phyloP scores from a whole-genome alignment of 2,329 filamentous ascomycete genomes.

The Dactylellina sp. region DNA sequence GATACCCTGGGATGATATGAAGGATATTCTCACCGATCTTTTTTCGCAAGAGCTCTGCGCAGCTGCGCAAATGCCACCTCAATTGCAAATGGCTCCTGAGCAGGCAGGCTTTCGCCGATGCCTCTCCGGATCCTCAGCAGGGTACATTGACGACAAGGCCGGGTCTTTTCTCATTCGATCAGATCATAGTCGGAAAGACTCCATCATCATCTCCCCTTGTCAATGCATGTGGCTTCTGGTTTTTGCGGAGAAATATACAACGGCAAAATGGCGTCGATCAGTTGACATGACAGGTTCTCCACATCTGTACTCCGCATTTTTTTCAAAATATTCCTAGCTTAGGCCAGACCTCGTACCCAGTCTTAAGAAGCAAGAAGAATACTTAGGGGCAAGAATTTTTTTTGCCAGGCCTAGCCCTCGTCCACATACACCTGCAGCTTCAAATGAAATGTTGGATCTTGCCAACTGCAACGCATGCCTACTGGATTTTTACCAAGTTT shows the following conservation, averaged over 20 bases:
- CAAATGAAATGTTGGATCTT: constrained; percentile 46
- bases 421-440: constrained; percentile 15
- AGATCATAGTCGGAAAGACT: constrained; percentile 44
- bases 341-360: too few relatives aligned
- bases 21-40: constrained; percentile 22
- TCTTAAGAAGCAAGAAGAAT: neutral
- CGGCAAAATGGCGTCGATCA: constrained; percentile 39
- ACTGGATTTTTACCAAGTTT: constrained; percentile 1
- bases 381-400: constrained; percentile 7
- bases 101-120: constrained; percentile 22
- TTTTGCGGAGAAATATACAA: constrained; percentile 20
- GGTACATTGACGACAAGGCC: constrained; percentile 16
- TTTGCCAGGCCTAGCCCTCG: constrained; percentile 19
- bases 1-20: constrained; percentile 32
- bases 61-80: neutral
- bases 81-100: neutral
- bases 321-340: too few relatives aligned
- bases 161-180: neutral
- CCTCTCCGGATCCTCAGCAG: constrained; percentile 47
- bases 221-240: neutral
- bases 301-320: constrained; percentile 47
- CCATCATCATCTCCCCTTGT: constrained; percentile 17
- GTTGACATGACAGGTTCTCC: constrained; percentile 44
- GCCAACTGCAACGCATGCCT: constrained; percentile 29
- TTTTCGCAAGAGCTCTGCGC: constrained; percentile 24